phyloP scores from a whole-genome alignment of 2,329 filamentous ascomycete genomes.

The Diplodia mutila region DNA sequence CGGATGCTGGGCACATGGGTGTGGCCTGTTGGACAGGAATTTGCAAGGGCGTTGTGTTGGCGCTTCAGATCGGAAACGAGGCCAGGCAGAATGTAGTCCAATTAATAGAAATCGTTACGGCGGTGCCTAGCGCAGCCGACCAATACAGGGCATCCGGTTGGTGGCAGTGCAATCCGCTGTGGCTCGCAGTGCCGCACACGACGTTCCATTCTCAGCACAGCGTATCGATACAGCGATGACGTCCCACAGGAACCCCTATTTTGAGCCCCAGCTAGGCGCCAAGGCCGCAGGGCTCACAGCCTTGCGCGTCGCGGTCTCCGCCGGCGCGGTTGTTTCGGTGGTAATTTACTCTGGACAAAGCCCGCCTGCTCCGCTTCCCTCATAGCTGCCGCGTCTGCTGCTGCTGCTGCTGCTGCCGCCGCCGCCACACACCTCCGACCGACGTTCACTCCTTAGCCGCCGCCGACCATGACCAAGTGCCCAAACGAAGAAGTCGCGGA shows the following conservation, averaged over 20 bases:
- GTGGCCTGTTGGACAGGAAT: slow-evolving; percentile 20
- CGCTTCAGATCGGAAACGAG: slow-evolving; percentile 4
- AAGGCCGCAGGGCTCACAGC: slow-evolving; percentile 21
- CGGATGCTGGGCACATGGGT: background rate
- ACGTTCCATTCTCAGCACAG: slow-evolving; percentile 8
- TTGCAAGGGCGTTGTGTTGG: background rate
- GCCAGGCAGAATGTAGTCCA: slow-evolving; percentile 9
- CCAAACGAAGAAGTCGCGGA: slow-evolving; percentile 41
- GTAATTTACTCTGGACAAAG: slow-evolving; percentile 24
- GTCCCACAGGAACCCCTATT: slow-evolving; percentile 19
- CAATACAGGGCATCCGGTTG: background rate
- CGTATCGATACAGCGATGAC: slow-evolving; percentile 23
- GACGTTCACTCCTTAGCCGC: slow-evolving; percentile 22
- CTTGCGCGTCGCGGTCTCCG: slow-evolving; percentile 16
- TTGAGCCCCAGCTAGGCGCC: slow-evolving; percentile 13
- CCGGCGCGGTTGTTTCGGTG: slow-evolving; percentile 22
- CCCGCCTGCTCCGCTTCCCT: slow-evolving; percentile 11
- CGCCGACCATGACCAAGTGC: slow-evolving; percentile 29
- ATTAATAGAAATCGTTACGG: background rate
- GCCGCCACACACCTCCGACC: slow-evolving; percentile 25
- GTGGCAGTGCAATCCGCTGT: slow-evolving; percentile 8
- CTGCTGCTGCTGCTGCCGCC: slow-evolving; percentile 13
- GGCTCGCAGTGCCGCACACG: slow-evolving; percentile 1
- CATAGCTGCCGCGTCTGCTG: slow-evolving; percentile 19
- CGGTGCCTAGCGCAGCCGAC: background rate